phyloP scores from a whole-genome alignment of 768 basidiomycete genomes.

The Russula foetens region DNA sequence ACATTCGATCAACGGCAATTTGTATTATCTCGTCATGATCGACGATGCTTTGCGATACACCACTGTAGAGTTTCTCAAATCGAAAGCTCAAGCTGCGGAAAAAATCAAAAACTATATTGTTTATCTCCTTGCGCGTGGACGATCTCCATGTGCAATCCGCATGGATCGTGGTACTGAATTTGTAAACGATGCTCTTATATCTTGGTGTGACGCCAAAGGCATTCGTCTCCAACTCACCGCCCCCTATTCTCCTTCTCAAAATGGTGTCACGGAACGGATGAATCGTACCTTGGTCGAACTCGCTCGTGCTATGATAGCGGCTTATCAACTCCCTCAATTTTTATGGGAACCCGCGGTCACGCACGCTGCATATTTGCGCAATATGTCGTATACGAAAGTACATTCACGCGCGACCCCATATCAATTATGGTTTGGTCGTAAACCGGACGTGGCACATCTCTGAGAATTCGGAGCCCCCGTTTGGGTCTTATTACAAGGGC shows the following conservation, averaged over 20 bases:
- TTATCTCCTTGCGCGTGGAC: accelerated
- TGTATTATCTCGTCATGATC: background rate
- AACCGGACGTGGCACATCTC: background rate
- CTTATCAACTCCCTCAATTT: background rate
- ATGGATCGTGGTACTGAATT: background rate
- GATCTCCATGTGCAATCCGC: background rate
- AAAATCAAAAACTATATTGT: background rate
- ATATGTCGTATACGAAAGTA: background rate
- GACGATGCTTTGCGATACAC: background rate
- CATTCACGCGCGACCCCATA: background rate
- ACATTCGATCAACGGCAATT: background rate
- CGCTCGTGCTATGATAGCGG: background rate
- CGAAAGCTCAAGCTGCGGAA: background rate
- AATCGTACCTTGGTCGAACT: background rate
- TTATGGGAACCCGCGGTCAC: background rate
- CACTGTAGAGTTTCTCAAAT: background rate
- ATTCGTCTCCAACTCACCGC: background rate
- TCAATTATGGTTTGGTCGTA: background rate
- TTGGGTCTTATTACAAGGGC: background rate
- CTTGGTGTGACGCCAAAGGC: background rate
- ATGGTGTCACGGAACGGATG: background rate
- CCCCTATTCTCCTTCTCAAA: background rate
- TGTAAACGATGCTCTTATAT: background rate
- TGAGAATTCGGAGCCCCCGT: background rate
- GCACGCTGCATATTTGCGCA: background rate